Conservation (phyloP, 192 early-diverging fungal genomes). For the Pecoramyces ruminantium region DNA sequence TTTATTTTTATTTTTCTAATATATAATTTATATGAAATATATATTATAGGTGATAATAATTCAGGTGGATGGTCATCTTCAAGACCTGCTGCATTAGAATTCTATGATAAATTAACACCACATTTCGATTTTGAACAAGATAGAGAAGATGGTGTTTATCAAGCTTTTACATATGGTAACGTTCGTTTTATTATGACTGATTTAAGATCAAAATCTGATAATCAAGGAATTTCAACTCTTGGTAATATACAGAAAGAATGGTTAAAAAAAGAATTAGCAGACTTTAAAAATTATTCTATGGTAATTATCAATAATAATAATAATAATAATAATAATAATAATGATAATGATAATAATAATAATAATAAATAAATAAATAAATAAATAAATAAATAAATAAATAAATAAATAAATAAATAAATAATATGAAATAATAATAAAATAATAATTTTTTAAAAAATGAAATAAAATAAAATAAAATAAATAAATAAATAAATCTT, state of each 20-base stretch:
- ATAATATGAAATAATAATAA: too few species aligned
- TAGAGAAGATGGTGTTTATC: not conserved
- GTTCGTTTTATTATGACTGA: not conserved
- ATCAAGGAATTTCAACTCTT: not conserved
- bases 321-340: too few species aligned
- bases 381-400: too few species aligned
- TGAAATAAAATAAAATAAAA: too few species aligned
- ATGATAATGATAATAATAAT: too few species aligned
- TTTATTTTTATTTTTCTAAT: too few species aligned
- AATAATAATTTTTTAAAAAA: too few species aligned
- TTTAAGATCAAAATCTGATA: not conserved
- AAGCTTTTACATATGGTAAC: not conserved
- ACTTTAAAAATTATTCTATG: not conserved
- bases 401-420: too few species aligned
- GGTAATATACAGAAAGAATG: not conserved
- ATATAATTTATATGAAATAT: too few species aligned
- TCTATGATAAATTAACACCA: not conserved
- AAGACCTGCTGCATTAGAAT: not conserved
- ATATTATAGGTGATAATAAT: not conserved
- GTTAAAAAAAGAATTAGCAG: not conserved
- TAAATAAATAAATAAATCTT: too few species aligned
- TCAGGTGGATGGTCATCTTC: not conserved
- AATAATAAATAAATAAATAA: too few species aligned
- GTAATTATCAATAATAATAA: too few species aligned
- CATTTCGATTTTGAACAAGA: not conserved